These are phyloP conservation scores for Kwoniella dejecticola DNA, from an alignment of 768 basidiomycete species.

Conservation along the genomic window DNA sequence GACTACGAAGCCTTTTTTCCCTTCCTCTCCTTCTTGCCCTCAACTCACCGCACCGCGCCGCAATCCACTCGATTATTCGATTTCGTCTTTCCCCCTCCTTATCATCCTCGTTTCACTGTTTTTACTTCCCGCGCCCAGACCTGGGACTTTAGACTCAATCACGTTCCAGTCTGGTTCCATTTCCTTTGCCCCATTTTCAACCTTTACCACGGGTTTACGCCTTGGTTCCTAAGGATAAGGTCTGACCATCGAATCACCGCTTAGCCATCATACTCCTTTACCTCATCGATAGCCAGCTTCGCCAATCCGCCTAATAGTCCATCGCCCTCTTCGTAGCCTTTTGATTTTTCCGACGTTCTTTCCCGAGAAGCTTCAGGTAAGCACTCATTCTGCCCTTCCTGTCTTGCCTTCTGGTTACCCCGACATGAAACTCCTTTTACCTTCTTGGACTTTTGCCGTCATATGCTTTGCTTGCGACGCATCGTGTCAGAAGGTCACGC, in stretches of 20 bases:
- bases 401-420: background rate
- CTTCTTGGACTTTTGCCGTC: background rate
- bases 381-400: background rate
- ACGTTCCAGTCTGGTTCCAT: background rate
- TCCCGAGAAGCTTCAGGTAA: conserved; percentile 1
- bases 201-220: background rate
- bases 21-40: background rate
- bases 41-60: background rate
- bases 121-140: conserved; percentile 14
- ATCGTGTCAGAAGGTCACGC: background rate
- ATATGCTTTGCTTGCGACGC: too few relatives aligned
- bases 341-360: background rate
- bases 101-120: conserved; percentile 4
- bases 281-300: background rate
- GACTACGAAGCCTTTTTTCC: conserved; percentile 9
- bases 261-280: conserved; percentile 3
- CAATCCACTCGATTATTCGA: too few relatives aligned
- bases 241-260: conserved; percentile 9
- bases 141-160: conserved; percentile 1
- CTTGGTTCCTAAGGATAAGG: too few relatives aligned
- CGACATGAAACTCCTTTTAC: background rate
- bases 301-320: background rate
- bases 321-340: conserved; percentile 3
- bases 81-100: conserved; percentile 1
- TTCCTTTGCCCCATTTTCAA: background rate